Evolutionary conservation across 495 filamentous ascomycete species (phyloP).

Genomic region (Neurospora cerealis): DNA sequence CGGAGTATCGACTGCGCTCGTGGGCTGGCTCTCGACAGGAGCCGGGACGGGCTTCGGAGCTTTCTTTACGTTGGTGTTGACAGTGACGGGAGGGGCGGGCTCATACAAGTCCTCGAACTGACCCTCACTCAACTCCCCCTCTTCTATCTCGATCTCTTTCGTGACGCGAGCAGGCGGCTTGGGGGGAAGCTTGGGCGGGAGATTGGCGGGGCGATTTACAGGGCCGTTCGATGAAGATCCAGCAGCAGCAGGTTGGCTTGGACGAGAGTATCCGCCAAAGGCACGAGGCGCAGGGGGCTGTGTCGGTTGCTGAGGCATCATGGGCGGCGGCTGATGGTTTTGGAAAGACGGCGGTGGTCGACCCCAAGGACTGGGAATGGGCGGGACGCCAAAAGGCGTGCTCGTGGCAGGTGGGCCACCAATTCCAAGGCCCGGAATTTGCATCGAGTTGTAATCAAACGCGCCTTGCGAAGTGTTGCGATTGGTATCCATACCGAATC

Average conservation of each 20-base stretch:
- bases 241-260: slow-evolving; percentile 7
- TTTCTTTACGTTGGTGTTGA: neutral
- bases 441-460: slow-evolving; percentile 28
- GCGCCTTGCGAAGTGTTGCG: slow-evolving; percentile 16
- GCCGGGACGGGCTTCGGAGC: slow-evolving; percentile 1
- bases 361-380: slow-evolving; percentile 2
- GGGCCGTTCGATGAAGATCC: slow-evolving; percentile 3
- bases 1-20: slow-evolving; percentile 17
- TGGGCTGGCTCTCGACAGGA: slow-evolving; percentile 5
- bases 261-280: neutral
- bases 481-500: slow-evolving; percentile 8
- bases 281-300: neutral
- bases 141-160: slow-evolving; percentile 39
- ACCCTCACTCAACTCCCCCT: slow-evolving; percentile 65
- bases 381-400: neutral
- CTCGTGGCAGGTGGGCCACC: slow-evolving; percentile 2
- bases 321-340: neutral
- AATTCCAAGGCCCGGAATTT: slow-evolving; percentile 35
- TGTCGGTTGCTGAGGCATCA: neutral
- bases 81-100: slow-evolving; percentile 12
- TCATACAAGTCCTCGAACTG: slow-evolving; percentile 44
- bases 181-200: neutral
- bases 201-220: neutral
- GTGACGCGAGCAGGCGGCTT: slow-evolving; percentile 1
- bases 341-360: slow-evolving; percentile 3